Base-by-base conservation (phyloP, 768 basidiomycete species). In the Sarcodon sp. region DNA sequence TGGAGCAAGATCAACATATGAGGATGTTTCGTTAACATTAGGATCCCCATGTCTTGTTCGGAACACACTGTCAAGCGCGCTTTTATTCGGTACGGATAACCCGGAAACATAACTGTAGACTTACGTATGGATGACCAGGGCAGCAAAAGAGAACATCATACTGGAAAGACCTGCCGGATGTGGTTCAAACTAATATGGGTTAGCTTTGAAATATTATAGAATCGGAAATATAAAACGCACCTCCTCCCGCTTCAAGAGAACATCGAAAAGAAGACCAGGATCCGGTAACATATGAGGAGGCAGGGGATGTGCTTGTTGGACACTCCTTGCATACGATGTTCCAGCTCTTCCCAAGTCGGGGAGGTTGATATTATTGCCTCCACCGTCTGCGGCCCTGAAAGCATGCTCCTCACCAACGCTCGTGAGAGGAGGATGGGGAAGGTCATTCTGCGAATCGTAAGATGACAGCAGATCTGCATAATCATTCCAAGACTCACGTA, bases 1-100 rank as follows among this genome's bases (percentile, higher is more conserved):
- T 3, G 87, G 86, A 3, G 80, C 76, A 1, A 93, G 72, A 57
- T 93, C 90, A 45, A 91, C 79, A 56, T 93, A 93, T 10, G 85
- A 83, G 0, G 85, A 86, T 1, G 90, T 90, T 59, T 88, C 75
- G 63, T 93, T 93, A 55, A 87, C 79, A 56, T 71, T 73, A 12
- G 70, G 68, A 44, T 84, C 68, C 8, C 57, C 62, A 60, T 85
- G 83, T 9, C 78, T 77, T 0, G 89, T 91, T 38, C 86, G 85
- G 75, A 93, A 93, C 47, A 88, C 79, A 43, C 84, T 87, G 55
- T 45, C 53, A 51, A 55, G 31, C 7, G 10, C 4, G 37, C 3
- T 3, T 13, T 2, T 38, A 38, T 13, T 38, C 12, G 5, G 37
- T 13, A 45, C 16, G 46, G 27, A 15, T 44, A 10, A 32, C 44